Percentiles rank a stretch among this genome's conserved stretches.
Conservation (phyloP, 2,329 filamentous ascomycete species). For the Neopestalotiopsis rosae region DNA sequence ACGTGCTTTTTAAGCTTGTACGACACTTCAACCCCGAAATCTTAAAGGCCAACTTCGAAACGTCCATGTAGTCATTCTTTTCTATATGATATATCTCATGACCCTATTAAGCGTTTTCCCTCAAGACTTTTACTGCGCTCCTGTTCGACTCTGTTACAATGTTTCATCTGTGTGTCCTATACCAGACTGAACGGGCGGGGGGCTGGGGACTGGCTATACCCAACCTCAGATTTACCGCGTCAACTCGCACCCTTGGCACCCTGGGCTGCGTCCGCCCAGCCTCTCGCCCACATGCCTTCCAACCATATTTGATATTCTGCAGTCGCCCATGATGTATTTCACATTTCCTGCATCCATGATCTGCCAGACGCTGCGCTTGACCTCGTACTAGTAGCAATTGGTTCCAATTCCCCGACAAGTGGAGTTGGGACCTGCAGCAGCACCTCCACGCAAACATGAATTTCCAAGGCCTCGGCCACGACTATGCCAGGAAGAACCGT, state of each 20-base stretch:
- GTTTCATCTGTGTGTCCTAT: slow-evolving; percentile 12
- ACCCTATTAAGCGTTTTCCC: neutral
- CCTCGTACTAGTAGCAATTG: slow-evolving; percentile 13
- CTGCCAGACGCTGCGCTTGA: slow-evolving; percentile 3
- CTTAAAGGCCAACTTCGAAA: neutral
- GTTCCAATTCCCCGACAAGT: slow-evolving; percentile 7
- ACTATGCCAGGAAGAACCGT: slow-evolving; percentile 16
- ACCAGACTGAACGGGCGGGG: neutral
- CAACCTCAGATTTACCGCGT: slow-evolving; percentile 14
- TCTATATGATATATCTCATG: neutral
- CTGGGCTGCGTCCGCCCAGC: slow-evolving; percentile 4
- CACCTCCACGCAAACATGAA: slow-evolving; percentile 1
- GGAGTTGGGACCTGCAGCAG: slow-evolving; percentile 19
- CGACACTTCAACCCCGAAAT: neutral
- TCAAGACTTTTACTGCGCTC: neutral
- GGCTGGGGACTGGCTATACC: slow-evolving; percentile 14
- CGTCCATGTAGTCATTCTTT: neutral
- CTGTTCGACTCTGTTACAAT: neutral
- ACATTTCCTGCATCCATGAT: slow-evolving; percentile 13
- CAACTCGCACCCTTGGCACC: slow-evolving; percentile 10
- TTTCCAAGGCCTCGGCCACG: slow-evolving; percentile 13
- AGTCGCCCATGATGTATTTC: slow-evolving; percentile 17
- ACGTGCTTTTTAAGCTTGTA: neutral
- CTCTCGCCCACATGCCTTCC: slow-evolving; percentile 6
- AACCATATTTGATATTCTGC: slow-evolving; percentile 17